These are phyloP conservation scores for Striga hermonthica DNA, from an alignment of 305 asterid species.

Conservation along the genomic window DNA sequence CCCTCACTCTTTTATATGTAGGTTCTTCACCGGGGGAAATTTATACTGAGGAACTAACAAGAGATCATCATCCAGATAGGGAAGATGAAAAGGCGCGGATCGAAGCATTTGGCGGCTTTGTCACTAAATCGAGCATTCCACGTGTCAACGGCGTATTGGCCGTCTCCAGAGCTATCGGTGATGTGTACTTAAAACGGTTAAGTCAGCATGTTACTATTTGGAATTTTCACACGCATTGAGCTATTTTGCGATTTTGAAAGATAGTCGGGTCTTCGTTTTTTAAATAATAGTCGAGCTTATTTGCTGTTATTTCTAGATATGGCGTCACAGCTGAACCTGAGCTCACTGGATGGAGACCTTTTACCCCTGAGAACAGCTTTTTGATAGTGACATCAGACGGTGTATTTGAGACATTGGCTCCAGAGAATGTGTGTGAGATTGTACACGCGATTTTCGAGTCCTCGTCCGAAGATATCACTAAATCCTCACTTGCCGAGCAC, in stretches of 20 bases:
- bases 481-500: slow-evolving; percentile 46
- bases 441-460: slow-evolving; percentile 28
- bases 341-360: slow-evolving; percentile 48
- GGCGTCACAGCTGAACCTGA: slow-evolving; percentile 81
- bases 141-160: slow-evolving; percentile 77
- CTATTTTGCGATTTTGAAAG: background rate
- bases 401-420: slow-evolving; percentile 54
- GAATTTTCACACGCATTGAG: too few relatives aligned
- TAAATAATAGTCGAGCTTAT: background rate
- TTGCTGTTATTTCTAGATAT: slow-evolving; percentile 36
- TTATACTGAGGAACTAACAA: slow-evolving; percentile 56
- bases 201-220: background rate
- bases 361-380: slow-evolving; percentile 37
- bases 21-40: slow-evolving; percentile 30
- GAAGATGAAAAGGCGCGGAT: slow-evolving; percentile 76
- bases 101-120: slow-evolving; percentile 64
- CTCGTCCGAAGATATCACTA: slow-evolving; percentile 27
- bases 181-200: slow-evolving; percentile 54
- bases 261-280: background rate
- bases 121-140: slow-evolving; percentile 43
- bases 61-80: slow-evolving; percentile 81
- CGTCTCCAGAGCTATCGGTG: slow-evolving; percentile 72
- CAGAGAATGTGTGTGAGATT: slow-evolving; percentile 49
- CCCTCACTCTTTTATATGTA: slow-evolving; percentile 14
- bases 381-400: slow-evolving; percentile 70